phyloP scores from a whole-genome alignment of 306 rosid species.

The Vicia sativa region DNA sequence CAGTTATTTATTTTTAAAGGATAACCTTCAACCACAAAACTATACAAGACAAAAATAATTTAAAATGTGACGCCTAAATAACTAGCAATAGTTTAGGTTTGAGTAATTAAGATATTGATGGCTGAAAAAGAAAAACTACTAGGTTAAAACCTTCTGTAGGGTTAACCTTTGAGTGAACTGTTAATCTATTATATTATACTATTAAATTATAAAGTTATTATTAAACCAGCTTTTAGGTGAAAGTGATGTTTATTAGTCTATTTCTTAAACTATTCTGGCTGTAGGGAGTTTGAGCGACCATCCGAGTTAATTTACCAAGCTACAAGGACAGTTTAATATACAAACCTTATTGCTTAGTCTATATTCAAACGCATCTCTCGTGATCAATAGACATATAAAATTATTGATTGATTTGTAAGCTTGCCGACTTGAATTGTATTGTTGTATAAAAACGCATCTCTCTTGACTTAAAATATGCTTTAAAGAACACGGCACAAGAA shows the following conservation, averaged over 20 bases:
- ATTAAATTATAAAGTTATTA: not conserved
- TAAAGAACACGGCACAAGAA: constrained; percentile 25
- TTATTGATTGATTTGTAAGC: constrained; percentile 28
- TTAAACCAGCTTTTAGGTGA: constrained; percentile 35
- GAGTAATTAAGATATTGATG: not conserved
- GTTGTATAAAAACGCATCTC: too few relatives aligned
- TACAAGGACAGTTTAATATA: constrained; percentile 44
- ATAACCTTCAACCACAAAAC: too few relatives aligned
- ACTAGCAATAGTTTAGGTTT: too few relatives aligned
- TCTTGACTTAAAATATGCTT: not conserved
- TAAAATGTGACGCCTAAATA: too few relatives aligned
- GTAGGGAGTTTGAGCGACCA: constrained; percentile 34
- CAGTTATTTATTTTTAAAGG: too few relatives aligned
- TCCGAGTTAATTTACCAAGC: constrained; percentile 33
- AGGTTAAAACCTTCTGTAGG: not conserved
- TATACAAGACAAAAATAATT: too few relatives aligned
- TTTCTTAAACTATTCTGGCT: constrained; percentile 27
- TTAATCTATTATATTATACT: not conserved
- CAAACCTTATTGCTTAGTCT: constrained; percentile 20
- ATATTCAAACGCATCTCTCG: constrained; percentile 1
- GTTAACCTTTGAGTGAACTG: not conserved
- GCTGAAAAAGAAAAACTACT: not conserved
- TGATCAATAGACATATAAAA: constrained; percentile 24
- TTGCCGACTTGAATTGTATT: constrained; percentile 30
- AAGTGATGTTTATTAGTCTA: constrained; percentile 26